Percentiles rank a stretch among this genome's conserved stretches.
These are phyloP conservation scores for Plasmodium sp. DNA, from an alignment of 169 alveolate genomes.

Conservation along the genomic window DNA sequence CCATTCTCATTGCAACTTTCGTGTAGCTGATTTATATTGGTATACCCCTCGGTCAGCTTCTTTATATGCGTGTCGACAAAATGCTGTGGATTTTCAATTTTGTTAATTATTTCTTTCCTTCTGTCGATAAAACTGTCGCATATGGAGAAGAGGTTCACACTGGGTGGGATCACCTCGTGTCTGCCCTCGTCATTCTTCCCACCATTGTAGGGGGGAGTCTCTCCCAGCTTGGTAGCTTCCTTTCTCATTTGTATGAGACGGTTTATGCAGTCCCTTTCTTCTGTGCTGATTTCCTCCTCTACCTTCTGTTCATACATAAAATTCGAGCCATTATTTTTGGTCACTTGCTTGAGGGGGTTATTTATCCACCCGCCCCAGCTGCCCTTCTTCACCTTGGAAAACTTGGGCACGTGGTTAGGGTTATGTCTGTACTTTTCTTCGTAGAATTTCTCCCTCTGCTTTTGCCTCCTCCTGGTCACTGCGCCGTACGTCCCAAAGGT, in stretches of 20 bases:
- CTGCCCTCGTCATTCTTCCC: background rate
- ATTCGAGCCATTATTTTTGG: conserved; percentile 68
- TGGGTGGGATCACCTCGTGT: background rate
- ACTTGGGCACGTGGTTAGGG: conserved; percentile 58
- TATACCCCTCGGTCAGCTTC: conserved; percentile 17
- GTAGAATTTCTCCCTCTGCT: conserved; percentile 51
- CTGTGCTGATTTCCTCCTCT: conserved; percentile 36
- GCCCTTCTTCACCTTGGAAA: conserved; percentile 57
- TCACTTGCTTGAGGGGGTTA: conserved; percentile 63
- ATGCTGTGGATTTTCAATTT: conserved; percentile 55
- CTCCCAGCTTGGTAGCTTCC: background rate
- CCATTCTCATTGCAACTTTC: conserved; percentile 7
- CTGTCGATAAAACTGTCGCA: conserved; percentile 66
- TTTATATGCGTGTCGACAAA: conserved; percentile 68
- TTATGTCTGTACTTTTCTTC: conserved; percentile 70
- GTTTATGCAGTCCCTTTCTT: conserved; percentile 61
- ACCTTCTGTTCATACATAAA: conserved; percentile 52
- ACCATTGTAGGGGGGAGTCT: background rate
- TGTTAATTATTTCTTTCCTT: conserved; percentile 61
- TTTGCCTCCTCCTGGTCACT: conserved; percentile 61
- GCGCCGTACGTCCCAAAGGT: conserved; percentile 72
- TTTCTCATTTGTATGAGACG: conserved; percentile 32
- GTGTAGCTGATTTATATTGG: conserved; percentile 34
- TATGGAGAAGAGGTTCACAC: conserved; percentile 29
- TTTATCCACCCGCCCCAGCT: conserved; percentile 74